Evolutionary conservation across 2,329 filamentous ascomycete genomes (phyloP), one percentile per base, ranked within the genome.

Genomic region (Nemania bipapillata): DNA sequence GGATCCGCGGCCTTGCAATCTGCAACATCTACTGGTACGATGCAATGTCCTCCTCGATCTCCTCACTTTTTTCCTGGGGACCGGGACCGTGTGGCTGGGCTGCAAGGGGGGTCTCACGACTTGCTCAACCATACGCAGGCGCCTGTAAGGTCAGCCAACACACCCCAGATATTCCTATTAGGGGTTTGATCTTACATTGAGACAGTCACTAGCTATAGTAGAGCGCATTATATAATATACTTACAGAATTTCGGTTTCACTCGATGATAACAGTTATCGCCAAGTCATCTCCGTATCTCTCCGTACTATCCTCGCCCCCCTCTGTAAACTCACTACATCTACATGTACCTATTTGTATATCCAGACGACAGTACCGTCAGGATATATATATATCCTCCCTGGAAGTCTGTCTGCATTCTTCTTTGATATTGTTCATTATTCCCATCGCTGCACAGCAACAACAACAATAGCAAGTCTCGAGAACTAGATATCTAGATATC

Each of bases 11-110:
- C 22, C 24, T 12, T 28, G 12, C 47, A 53, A 50, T 56, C 40
- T 57, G 45, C 37, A 42, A 59, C 24, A 28, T n/a, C n/a, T n/a
- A n/a, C n/a, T n/a, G n/a, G n/a, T 26, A 37, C 45, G 17, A 37
- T 53, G 28, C 42, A 28, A 55, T 59, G 47, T n/a, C n/a, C 40
- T 55, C n/a, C 47, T 35, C 37, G 42, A 42, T 17, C 24, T 50
- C 32, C 37, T 58, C 42, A 50, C n/a, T 50, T 63, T n/a, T 47
- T n/a, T n/a, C n/a, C n/a, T n/a, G n/a, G n/a, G n/a, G n/a, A n/a
- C 26, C 12, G 30, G n/a, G 24, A 9, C 30, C 30, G 30, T 32
- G 30, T 32, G 30, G 30, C 30, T 32, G 30, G 30, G 30, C 30
- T 32, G 30, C 30, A 32, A 32, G 30, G 30, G 30, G 30, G 4